Percentiles rank a stretch among this genome's conserved stretches.
phyloP scores from a whole-genome alignment of 2,329 filamentous ascomycete species.

The Penicillium sp. region DNA sequence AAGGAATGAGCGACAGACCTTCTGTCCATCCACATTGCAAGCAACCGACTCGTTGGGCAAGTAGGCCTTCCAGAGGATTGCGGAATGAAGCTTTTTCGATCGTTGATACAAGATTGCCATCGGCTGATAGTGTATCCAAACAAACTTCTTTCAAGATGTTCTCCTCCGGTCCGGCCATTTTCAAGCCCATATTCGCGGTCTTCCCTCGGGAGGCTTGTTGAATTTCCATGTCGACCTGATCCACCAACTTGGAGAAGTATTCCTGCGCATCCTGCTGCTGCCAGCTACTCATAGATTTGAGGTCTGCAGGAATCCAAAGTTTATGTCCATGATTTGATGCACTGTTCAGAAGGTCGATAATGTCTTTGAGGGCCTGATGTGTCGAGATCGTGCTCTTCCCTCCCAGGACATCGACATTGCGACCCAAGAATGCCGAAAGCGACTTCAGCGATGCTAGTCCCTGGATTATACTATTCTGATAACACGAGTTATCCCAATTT shows the following conservation, averaged over 20 bases:
- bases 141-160: conserved; percentile 35
- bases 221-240: conserved; percentile 80
- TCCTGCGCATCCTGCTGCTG: conserved; percentile 98
- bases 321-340: conserved; percentile 71
- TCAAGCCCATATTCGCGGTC: conserved; percentile 50
- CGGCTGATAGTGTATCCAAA: conserved; percentile 13
- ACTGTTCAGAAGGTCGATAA: conserved; percentile 72
- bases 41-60: conserved; percentile 88
- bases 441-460: conserved; percentile 75
- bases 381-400: conserved; percentile 49
- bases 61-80: conserved; percentile 84
- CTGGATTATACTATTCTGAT: conserved; percentile 94
- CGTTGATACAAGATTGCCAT: conserved; percentile 21
- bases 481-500: conserved; percentile 95
- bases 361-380: conserved; percentile 61
- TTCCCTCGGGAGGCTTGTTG: conserved; percentile 53
- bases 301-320: conserved; percentile 76
- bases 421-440: conserved; percentile 67
- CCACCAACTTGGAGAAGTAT: conserved; percentile 88
- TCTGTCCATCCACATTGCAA: conserved; percentile 83
- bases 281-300: conserved; percentile 94
- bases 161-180: conserved; percentile 40
- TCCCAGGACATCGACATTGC: conserved; percentile 43
- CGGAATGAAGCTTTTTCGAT: conserved; percentile 44
- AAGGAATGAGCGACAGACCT: conserved; percentile 85